A percentile compares a stretch with the other conserved stretches of the same genome.
phyloP scores from a whole-genome alignment of 1,284 basidiomycete genomes.

The Coniferiporia sulphurascens region DNA sequence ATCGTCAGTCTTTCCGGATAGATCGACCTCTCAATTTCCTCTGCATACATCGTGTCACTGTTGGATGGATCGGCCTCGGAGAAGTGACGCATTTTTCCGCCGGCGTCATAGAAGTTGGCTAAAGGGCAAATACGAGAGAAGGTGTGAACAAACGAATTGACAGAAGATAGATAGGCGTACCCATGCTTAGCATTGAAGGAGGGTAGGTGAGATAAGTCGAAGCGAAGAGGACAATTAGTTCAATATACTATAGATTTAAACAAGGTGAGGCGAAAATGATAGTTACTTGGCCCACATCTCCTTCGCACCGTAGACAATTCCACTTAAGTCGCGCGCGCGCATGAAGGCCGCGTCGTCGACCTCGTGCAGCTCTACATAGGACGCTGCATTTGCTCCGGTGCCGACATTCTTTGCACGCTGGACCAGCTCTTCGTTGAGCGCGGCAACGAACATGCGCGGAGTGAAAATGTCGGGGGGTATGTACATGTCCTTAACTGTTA shows the following conservation, averaged over 20 bases:
- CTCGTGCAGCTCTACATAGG: not conserved
- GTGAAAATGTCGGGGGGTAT: constrained; percentile 13
- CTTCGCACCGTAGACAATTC: not conserved
- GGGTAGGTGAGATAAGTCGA: not conserved
- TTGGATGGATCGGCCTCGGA: not conserved
- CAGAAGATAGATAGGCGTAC: not conserved
- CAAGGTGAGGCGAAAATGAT: too few relatives aligned
- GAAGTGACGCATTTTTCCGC: constrained; percentile 5
- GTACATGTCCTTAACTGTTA: constrained; percentile 13
- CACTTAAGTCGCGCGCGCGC: not conserved
- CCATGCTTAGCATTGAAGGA: not conserved
- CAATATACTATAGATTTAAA: not conserved
- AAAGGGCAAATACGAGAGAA: not conserved
- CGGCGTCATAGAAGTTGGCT: constrained; percentile 4
- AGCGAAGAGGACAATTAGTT: not conserved
- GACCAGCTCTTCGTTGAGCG: constrained; percentile 2
- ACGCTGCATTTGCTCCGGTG: not conserved
- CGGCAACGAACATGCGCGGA: constrained; percentile 1
- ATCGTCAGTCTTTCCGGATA: not conserved
- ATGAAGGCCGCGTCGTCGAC: not conserved
- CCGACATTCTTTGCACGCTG: not conserved
- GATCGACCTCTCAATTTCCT: constrained; percentile 4
- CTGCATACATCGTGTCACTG: not conserved
- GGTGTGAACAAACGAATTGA: not conserved
- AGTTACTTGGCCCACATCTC: not conserved